A percentile compares a stretch with the other conserved stretches of the same genome.
phyloP scores from a whole-genome alignment of 352 stramenopile genomes.

The Globisporangium cederbergense region DNA sequence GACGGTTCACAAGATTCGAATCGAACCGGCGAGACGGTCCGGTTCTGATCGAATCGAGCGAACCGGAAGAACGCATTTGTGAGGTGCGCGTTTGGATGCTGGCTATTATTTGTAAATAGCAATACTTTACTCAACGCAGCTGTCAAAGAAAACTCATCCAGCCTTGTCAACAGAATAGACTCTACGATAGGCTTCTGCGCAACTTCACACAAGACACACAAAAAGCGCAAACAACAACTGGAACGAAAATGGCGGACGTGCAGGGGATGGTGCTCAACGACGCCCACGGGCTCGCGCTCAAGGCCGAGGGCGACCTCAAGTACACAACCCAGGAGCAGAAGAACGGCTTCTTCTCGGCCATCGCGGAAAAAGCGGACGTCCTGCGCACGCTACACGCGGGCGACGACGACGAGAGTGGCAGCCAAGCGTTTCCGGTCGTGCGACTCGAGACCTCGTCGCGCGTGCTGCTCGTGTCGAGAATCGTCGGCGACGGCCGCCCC shows the following conservation, averaged over 20 bases:
- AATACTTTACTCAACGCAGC: background rate
- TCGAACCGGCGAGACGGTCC: background rate
- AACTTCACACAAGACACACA: background rate
- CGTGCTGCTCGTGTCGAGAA: slow-evolving; percentile 58
- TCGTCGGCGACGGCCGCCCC: slow-evolving; percentile 25
- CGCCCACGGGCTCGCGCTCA: slow-evolving; percentile 65
- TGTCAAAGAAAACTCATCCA: background rate
- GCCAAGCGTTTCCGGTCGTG: slow-evolving; percentile 39
- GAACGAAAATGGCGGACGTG: slow-evolving; percentile 33
- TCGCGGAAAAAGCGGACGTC: slow-evolving; percentile 61
- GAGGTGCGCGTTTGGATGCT: background rate
- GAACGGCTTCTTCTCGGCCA: slow-evolving; percentile 76
- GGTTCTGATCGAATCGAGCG: background rate
- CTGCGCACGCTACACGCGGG: slow-evolving; percentile 38
- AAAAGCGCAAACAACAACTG: background rate
- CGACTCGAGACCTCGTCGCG: slow-evolving; percentile 49
- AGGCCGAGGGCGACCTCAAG: slow-evolving; percentile 60
- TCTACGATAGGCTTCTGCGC: background rate
- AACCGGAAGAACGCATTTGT: background rate
- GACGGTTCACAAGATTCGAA: slow-evolving; percentile 10
- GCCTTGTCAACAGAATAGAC: background rate
- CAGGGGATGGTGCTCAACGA: slow-evolving; percentile 75
- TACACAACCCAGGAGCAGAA: slow-evolving; percentile 42
- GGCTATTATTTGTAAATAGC: background rate
- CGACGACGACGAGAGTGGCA: slow-evolving; percentile 22